These are phyloP conservation scores for Phaffomyces opuntiae DNA, from an alignment of 805 yeast species.

Conservation along the genomic window DNA sequence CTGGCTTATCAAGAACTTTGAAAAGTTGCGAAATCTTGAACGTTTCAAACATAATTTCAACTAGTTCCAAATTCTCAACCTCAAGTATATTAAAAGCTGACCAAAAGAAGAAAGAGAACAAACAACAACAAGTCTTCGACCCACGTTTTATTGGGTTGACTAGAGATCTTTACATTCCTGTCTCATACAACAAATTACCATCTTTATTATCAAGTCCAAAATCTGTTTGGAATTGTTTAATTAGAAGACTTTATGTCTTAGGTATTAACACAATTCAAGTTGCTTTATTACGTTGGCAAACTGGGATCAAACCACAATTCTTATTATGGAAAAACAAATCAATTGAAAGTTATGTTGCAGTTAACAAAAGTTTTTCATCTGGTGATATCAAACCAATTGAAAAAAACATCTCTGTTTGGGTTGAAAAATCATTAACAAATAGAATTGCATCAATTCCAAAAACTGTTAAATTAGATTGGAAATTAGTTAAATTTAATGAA, in stretches of 20 bases:
- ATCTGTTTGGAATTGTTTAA: conserved; percentile 35
- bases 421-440: conserved; percentile 46
- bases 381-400: conserved; percentile 41
- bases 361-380: conserved; percentile 76
- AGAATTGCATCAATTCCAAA: conserved; percentile 52
- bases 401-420: conserved; percentile 51
- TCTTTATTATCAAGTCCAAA: conserved; percentile 34
- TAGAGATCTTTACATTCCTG: conserved; percentile 44
- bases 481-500: conserved; percentile 57
- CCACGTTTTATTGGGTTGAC: conserved; percentile 36
- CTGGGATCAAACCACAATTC: conserved; percentile 60
- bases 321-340: conserved; percentile 82
- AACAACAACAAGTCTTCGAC: conserved; percentile 26
- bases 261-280: conserved; percentile 66
- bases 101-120: conserved; percentile 8
- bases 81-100: conserved; percentile 1
- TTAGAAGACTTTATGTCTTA: conserved; percentile 54
- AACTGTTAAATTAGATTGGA: conserved; percentile 63
- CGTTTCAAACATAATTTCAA: not conserved
- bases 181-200: conserved; percentile 40
- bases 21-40: not conserved
- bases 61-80: conserved; percentile 3
- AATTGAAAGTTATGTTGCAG: conserved; percentile 64
- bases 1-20: not conserved
- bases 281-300: conserved; percentile 61